Evolutionary conservation across 208 protist species (phyloP), one percentile per base, ranked within the genome.

Genomic region (Acanthamoeba royreba): DNA sequence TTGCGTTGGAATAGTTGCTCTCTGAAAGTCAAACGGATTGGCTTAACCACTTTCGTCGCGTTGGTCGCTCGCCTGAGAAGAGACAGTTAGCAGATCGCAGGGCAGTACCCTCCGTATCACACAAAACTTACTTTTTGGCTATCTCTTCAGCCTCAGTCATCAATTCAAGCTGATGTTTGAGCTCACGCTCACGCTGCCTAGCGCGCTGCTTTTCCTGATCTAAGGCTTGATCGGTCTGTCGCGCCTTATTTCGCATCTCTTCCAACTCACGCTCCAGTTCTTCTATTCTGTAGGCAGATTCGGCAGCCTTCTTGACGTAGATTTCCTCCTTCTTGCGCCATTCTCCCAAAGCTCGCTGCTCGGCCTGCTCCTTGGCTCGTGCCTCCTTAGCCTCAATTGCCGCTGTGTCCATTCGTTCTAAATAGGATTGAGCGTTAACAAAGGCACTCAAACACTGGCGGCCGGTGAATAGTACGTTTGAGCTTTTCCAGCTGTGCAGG

Each of bases 241-340:
- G 72, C 28, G 43, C 42, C 72, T 52, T 83, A 19, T 83, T 38
- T n/a, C 72, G 72, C n/a, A 83, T 38, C 72, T 83, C 72, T 8
- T 83, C 72, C 42, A 52, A 35, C 72, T 83, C 72, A 43, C 72
- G 72, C 72, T 83, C 72, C 72, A 83, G 25, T 28, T 83, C 72
- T 7, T 52, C 72, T 7, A 83, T 83, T 0, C 72, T 2, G 9
- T 38, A n/a, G 4, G 72, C 72, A 19, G 72, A 49, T 0, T 49
- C 22, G 9, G 72, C 72, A 9, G 35, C 7, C 72, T 83, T 83
- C 72, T 83, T 83, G 72, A 52, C 42, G 22, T n/a, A 83, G 72
- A 83, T 15, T 43, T 83, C 72, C 72, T 83, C 72, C 72, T 83
- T 45, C 72, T 83, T 83, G 72, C 42, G 72, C 72, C 72, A 52